Percentiles rank a stretch among this genome's conserved stretches.
These are phyloP conservation scores for Scheffersomyces lignicola DNA, from an alignment of 1,139 yeast species.

Conservation along the genomic window DNA sequence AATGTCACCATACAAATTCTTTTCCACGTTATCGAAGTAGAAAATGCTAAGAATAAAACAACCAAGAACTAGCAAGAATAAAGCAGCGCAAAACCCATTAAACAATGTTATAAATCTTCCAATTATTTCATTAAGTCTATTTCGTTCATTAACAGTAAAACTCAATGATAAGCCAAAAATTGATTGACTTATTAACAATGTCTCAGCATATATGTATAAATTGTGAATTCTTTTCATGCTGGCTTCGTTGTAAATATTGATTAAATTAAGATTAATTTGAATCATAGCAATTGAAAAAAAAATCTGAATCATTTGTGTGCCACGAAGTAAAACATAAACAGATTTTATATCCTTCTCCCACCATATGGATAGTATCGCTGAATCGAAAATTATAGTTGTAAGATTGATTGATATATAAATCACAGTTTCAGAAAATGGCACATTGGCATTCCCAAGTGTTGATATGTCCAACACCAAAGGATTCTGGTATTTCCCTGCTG, in stretches of 20 bases:
- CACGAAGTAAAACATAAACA: constrained; percentile 13
- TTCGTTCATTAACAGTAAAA: constrained; percentile 15
- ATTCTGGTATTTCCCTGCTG: constrained; percentile 13
- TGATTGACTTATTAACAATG: constrained; percentile 15
- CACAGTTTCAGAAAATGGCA: constrained; percentile 8
- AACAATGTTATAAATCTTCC: constrained; percentile 15
- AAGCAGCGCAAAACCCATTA: constrained; percentile 4
- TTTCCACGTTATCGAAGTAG: neutral
- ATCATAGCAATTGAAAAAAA: constrained; percentile 17
- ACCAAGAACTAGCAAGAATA: constrained; percentile 8
- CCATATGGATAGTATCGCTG: constrained; percentile 14
- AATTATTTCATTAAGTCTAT: constrained; percentile 15
- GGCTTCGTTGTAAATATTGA: constrained; percentile 8
- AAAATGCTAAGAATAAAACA: constrained; percentile 7
- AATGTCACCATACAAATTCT: constrained; percentile 9
- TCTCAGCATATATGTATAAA: constrained; percentile 14
- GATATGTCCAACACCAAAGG: constrained; percentile 12
- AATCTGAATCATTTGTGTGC: constrained; percentile 13
- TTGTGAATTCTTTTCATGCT: constrained; percentile 15
- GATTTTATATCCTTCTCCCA: constrained; percentile 14
- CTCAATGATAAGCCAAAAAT: constrained; percentile 14
- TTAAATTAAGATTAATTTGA: constrained; percentile 13
- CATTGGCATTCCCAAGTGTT: constrained; percentile 3
- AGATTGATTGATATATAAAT: constrained; percentile 11
- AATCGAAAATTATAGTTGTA: constrained; percentile 14